Conservation (phyloP, 306 rosid genomes). For the Oemleria cerasiformis region DNA sequence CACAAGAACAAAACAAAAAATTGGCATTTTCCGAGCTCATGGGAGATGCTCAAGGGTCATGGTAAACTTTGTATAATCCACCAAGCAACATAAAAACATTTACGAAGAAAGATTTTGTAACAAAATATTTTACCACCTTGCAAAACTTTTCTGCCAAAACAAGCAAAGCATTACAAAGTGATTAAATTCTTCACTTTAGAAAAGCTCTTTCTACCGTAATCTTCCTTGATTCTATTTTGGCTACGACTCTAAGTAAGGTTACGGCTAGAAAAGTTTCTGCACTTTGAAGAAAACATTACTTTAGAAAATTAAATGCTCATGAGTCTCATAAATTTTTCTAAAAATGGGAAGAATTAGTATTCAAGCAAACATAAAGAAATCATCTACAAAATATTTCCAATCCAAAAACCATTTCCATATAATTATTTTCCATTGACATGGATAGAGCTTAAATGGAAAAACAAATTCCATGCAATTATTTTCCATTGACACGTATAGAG, state of each 20-base stretch:
- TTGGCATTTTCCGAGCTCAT: not conserved
- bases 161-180: not conserved
- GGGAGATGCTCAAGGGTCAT: constrained; percentile 7
- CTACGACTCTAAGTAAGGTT: not conserved
- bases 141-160: not conserved
- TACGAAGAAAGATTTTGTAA: not conserved
- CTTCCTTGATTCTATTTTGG: not conserved
- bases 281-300: not conserved
- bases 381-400: not conserved
- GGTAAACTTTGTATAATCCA: not conserved
- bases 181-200: not conserved
- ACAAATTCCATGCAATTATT: not conserved
- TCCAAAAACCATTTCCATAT: not conserved
- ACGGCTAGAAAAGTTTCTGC: too few species aligned
- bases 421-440: not conserved
- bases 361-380: not conserved
- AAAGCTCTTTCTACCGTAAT: not conserved
- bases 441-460: not conserved
- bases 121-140: not conserved
- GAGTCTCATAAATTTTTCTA: not conserved
- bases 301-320: not conserved
- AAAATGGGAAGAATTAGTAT: not conserved
- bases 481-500: not conserved
- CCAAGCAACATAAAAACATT: not conserved
- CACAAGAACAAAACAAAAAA: not conserved